Evolutionary conservation across 805 yeast genomes (phyloP), one percentile per base, ranked within the genome.

Genomic region (Yarrowia deformans): DNA sequence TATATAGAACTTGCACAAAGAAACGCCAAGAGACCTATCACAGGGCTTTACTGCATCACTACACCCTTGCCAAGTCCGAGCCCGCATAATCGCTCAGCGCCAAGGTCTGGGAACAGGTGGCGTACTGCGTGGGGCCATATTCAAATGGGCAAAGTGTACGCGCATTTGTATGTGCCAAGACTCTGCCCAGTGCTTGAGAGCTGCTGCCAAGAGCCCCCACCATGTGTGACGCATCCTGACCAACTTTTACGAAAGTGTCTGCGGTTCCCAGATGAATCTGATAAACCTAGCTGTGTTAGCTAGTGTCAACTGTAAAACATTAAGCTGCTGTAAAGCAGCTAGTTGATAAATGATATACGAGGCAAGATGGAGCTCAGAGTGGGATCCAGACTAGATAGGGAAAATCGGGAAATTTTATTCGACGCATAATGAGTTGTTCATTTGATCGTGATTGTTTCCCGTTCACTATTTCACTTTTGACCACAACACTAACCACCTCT

Each of bases 31-130:
- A 19, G 23, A 23, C 50, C 50, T 19, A 46, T 46, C 50, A 12
- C 9, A 12, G 34, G 8, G 8, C n/a, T 4, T 1, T 45, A 19
- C 32, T 14, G 32, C 32, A 23, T 23, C 50, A 19, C 37, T 16
- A 29, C 39, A 48, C 37, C 54, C 39, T 37, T 50, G 56, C 40
- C 56, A 50, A 50, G 56, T 18, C 23, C 55, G 19, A 1, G 23
- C 23, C 9, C 39, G 43, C 58, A 54, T 54, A 35, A 54, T 54
- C 58, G 42, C 58, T 54, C 56, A 52, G 35, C n/a, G 58, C 43
- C 58, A 54, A 54, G 58, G 8, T n/a, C n/a, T 7, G 35, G 35
- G 9, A 23, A 9, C 16, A 34, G 7, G 23, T 5, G 35, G 55
- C 9, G 55, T 16, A 39, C 37, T 19, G 35, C 39, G 18, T 32